Percentiles rank a stretch among this genome's conserved stretches.
phyloP scores from a whole-genome alignment of 441 rosid genomes.

The Adansonia rubrostipa region DNA sequence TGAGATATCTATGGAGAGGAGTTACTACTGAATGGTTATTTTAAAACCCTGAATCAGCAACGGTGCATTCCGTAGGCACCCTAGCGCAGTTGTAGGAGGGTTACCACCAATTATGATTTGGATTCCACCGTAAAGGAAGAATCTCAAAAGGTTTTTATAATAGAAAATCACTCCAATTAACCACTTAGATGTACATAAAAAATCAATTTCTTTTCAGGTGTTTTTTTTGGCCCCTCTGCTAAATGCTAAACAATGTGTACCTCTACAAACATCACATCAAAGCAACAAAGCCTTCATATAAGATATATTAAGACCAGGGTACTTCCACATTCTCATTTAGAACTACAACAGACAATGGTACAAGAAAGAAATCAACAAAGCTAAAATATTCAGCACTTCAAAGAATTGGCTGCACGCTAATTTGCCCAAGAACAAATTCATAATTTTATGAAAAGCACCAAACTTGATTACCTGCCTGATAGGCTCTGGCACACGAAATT shows the following conservation, averaged over 20 bases:
- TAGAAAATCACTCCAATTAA: background rate
- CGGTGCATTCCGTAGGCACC: background rate
- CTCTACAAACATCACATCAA: background rate
- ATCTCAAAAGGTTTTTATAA: background rate
- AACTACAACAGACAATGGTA: background rate
- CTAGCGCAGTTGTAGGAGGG: background rate
- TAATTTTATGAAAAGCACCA: conserved; percentile 7
- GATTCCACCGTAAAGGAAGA: background rate
- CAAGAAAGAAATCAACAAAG: conserved; percentile 11
- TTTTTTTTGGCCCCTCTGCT: background rate
- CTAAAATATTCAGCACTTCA: conserved; percentile 9
- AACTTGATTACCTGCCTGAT: conserved; percentile 68
- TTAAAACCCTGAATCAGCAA: conserved; percentile 17
- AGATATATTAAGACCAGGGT: background rate
- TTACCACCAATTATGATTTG: conserved; percentile 7
- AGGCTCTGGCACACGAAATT: conserved; percentile 87
- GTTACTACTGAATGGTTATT: conserved; percentile 3
- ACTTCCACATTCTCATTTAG: conserved; percentile 8
- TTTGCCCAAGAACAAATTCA: conserved; percentile 2
- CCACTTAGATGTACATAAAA: background rate
- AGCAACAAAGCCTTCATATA: conserved; percentile 7
- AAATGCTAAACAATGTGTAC: background rate
- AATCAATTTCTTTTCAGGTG: conserved; percentile 3
- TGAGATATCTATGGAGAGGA: background rate
- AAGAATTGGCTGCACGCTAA: conserved; percentile 13